Conservation (phyloP, 2,329 filamentous ascomycete genomes). For the Tolypocladium pustulatum region DNA sequence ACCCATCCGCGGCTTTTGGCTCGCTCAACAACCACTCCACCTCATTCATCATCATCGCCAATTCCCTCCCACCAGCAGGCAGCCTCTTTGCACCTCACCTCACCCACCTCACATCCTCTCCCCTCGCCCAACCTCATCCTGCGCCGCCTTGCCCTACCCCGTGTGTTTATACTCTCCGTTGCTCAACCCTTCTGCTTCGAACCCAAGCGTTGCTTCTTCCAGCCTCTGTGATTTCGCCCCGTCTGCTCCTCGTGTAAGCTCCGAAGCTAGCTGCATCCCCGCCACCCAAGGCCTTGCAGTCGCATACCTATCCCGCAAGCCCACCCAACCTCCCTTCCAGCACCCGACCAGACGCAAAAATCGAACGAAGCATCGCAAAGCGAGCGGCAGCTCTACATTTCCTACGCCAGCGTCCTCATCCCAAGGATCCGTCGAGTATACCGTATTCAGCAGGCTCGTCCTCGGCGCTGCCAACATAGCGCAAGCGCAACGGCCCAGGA, state of each 20-base stretch:
- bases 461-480: not conserved
- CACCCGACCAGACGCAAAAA: not conserved
- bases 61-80: not conserved
- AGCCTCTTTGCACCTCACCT: not conserved
- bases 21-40: not conserved
- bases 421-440: not conserved
- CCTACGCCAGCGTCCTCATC: not conserved
- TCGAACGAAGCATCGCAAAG: not conserved
- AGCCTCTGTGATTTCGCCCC: not conserved
- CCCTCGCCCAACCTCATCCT: not conserved
- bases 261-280: not conserved
- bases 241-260: not conserved
- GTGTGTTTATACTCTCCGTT: not conserved
- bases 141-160: not conserved
- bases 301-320: not conserved
- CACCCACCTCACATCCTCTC: not conserved
- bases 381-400: not conserved
- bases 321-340: not conserved
- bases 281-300: not conserved
- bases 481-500: constrained; percentile 14
- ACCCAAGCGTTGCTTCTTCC: not conserved
- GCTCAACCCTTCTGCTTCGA: not conserved
- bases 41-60: not conserved
- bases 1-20: not conserved
- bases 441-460: not conserved